phyloP scores from a whole-genome alignment of 1,139 yeast species.

The Zhuliangozyma blackwelliae region DNA sequence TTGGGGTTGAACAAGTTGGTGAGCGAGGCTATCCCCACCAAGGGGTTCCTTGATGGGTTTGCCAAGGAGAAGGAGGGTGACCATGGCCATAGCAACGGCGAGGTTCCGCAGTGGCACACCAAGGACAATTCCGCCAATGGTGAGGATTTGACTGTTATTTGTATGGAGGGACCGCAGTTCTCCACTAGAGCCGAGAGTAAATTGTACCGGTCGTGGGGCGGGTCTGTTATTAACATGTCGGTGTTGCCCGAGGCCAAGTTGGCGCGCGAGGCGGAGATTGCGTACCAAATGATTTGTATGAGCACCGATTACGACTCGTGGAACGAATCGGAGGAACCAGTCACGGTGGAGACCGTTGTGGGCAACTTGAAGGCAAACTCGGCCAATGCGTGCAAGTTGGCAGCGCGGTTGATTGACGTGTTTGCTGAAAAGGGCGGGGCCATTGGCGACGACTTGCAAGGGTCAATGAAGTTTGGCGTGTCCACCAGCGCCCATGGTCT shows the following conservation, averaged over 20 bases:
- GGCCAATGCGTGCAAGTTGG: slow-evolving; percentile 76
- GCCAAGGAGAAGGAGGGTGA: slow-evolving; percentile 17
- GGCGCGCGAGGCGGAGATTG: slow-evolving; percentile 94
- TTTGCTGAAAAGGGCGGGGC: slow-evolving; percentile 55
- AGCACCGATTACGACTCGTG: slow-evolving; percentile 98
- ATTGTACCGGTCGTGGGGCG: slow-evolving; percentile 87
- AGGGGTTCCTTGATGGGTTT: slow-evolving; percentile 52
- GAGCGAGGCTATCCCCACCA: slow-evolving; percentile 48
- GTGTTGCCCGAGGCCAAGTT: slow-evolving; percentile 93
- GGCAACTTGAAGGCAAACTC: slow-evolving; percentile 86
- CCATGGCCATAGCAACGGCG: slow-evolving; percentile 3
- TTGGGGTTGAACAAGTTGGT: slow-evolving; percentile 63
- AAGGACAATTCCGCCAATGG: slow-evolving; percentile 31
- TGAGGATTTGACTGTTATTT: slow-evolving; percentile 77
- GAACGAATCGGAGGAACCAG: slow-evolving; percentile 94
- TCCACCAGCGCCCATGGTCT: slow-evolving; percentile 77
- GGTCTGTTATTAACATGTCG: slow-evolving; percentile 93
- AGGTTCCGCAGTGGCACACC: slow-evolving; percentile 52
- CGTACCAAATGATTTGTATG: slow-evolving; percentile 98
- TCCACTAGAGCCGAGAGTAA: slow-evolving; percentile 96
- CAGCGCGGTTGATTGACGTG: slow-evolving; percentile 62
- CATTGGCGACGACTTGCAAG: slow-evolving; percentile 66
- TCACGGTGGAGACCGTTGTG: slow-evolving; percentile 93
- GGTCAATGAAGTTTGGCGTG: slow-evolving; percentile 77
- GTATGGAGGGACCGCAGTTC: slow-evolving; percentile 99